Conservation (phyloP, 805 yeast genomes). For the Pichia kluyveri region DNA sequence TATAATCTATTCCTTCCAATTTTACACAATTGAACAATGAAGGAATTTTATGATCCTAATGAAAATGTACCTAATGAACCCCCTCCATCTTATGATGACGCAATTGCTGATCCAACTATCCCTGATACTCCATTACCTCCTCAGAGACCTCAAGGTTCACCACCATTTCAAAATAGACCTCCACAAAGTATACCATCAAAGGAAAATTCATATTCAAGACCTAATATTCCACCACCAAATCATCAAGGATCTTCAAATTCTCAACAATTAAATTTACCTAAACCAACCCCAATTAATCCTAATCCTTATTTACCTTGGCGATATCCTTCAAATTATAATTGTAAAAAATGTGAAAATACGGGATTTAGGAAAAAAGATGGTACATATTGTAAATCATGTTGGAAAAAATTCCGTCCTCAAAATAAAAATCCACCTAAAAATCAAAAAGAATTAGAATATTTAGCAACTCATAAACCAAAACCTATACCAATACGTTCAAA, state of each 20-base stretch:
- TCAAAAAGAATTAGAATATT: slow-evolving; percentile 6
- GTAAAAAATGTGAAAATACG: slow-evolving; percentile 66
- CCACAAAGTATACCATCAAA: neutral
- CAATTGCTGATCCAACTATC: slow-evolving; percentile 10
- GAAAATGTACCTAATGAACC: slow-evolving; percentile 17
- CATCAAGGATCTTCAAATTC: too few relatives aligned
- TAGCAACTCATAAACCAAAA: slow-evolving; percentile 8
- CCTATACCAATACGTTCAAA: slow-evolving; percentile 18
- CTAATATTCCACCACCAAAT: slow-evolving; percentile 7
- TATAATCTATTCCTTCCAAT: too few relatives aligned
- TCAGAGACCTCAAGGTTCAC: slow-evolving; percentile 2
- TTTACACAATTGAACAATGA: neutral
- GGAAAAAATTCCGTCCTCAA: slow-evolving; percentile 40
- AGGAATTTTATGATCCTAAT: slow-evolving; percentile 10
- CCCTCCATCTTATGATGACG: slow-evolving; percentile 44
- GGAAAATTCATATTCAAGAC: neutral
- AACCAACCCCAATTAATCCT: slow-evolving; percentile 17
- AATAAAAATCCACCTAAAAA: slow-evolving; percentile 14
- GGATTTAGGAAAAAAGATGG: slow-evolving; percentile 57
- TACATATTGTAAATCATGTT: slow-evolving; percentile 61
- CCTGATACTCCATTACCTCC: slow-evolving; percentile 7
- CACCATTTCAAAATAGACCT: neutral
- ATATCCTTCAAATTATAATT: slow-evolving; percentile 53
- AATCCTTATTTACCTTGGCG: slow-evolving; percentile 49
- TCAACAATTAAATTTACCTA: neutral